These are phyloP conservation scores for Xylariaceae sp. DNA, from an alignment of 2,329 filamentous ascomycete species.

Conservation along the genomic window DNA sequence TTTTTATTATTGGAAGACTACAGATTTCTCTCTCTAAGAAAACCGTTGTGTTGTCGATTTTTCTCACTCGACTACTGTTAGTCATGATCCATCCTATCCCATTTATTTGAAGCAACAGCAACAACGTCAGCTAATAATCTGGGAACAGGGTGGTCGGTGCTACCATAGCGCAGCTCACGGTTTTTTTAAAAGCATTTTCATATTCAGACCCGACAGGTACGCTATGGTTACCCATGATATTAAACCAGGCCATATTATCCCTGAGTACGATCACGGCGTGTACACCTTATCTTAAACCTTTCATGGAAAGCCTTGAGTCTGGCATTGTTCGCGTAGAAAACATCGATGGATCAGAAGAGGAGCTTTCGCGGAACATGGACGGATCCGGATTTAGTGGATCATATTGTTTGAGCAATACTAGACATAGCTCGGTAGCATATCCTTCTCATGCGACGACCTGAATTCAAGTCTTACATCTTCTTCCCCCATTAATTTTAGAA, in stretches of 20 bases:
- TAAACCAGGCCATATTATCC: constrained; percentile 15
- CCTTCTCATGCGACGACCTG: no score
- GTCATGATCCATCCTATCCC: not conserved
- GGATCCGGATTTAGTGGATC: no score
- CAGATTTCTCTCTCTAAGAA: constrained; percentile 10
- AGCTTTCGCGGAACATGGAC: no score
- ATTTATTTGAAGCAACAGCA: not conserved
- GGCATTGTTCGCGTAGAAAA: constrained; percentile 18
- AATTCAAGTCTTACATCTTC: no score
- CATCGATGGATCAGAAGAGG: constrained; percentile 10
- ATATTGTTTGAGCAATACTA: no score
- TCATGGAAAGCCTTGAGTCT: constrained; percentile 27
- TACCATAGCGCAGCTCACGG: constrained; percentile 7
- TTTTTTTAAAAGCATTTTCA: constrained; percentile 3
- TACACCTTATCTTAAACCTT: constrained; percentile 19
- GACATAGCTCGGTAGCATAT: no score
- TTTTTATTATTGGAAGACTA: constrained; percentile 11
- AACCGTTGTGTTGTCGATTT: constrained; percentile 7
- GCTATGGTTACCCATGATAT: constrained; percentile 4
- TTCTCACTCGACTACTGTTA: constrained; percentile 22
- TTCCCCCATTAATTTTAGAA: no score
- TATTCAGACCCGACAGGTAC: not conserved
- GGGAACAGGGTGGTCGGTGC: constrained; percentile 8
- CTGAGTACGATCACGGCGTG: constrained; percentile 19
- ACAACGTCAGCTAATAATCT: not conserved